Evolutionary conservation across 2,329 filamentous ascomycete species (phyloP).

Genomic region (Apiospora kogelbergensis): DNA sequence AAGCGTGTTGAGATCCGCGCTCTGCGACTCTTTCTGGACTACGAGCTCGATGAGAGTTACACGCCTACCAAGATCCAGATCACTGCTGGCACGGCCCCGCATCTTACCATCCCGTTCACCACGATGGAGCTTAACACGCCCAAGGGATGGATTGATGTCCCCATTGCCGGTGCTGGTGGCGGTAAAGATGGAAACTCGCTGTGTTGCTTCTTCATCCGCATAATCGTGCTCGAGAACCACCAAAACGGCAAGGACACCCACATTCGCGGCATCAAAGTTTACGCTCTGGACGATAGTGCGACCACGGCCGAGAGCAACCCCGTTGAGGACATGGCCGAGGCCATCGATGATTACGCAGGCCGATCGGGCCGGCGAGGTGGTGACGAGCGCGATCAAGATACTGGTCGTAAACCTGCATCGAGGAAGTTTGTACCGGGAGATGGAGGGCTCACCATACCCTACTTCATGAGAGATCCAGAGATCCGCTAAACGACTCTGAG

Average conservation of each 20-base stretch:
- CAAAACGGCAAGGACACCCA: constrained; percentile 99
- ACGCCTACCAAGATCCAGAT: constrained; percentile 92
- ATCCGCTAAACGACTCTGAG: constrained; percentile 33
- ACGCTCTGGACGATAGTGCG: constrained; percentile 52
- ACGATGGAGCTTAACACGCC: constrained; percentile 77
- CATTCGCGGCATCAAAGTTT: constrained; percentile 88
- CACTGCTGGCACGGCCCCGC: constrained; percentile 84
- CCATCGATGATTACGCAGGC: constrained; percentile 31
- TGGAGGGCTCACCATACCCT: constrained; percentile 36
- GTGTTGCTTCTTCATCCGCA: constrained; percentile 85
- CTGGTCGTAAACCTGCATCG: constrained; percentile 26
- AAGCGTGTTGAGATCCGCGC: constrained; percentile 77
- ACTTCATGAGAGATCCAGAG: constrained; percentile 42
- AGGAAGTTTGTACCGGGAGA: constrained; percentile 31
- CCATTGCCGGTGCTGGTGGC: constrained; percentile 54
- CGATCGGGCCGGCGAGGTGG: constrained; percentile 26
- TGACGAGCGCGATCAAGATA: constrained; percentile 33
- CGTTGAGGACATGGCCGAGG: constrained; percentile 33
- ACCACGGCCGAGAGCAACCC: constrained; percentile 38
- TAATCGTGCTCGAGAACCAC: constrained; percentile 92
- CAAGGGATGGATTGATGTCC: constrained; percentile 87
- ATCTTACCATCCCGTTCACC: constrained; percentile 87
- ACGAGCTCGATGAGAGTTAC: constrained; percentile 91
- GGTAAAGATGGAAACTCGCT: constrained; percentile 71
- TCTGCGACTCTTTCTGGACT: constrained; percentile 85